Conservation (phyloP, 306 rosid species). For the Prunus padus region DNA sequence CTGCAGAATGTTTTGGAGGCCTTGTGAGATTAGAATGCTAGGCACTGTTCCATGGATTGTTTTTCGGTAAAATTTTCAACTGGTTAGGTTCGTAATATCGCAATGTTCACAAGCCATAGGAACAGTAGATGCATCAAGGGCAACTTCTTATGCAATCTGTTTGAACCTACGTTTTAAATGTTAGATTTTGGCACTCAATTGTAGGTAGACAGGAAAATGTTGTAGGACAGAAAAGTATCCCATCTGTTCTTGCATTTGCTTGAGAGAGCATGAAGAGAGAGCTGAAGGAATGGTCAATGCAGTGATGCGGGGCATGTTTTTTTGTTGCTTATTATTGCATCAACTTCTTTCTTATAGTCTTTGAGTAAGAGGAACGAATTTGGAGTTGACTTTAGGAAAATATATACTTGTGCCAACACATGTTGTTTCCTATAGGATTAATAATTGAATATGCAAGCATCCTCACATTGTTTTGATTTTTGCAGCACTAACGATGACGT, state of each 20-base stretch:
- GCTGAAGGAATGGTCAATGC: neutral
- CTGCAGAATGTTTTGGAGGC: neutral
- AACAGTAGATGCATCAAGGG: neutral
- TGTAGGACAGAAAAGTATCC: neutral
- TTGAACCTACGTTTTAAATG: neutral
- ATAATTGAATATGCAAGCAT: neutral
- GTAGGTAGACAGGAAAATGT: neutral
- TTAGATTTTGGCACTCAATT: neutral
- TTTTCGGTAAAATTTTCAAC: neutral
- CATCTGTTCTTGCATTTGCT: neutral
- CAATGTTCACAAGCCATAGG: neutral
- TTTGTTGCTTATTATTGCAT: neutral
- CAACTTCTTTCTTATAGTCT: neutral
- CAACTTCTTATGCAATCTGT: neutral
- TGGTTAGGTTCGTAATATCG: neutral
- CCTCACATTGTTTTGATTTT: neutral
- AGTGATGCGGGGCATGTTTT: neutral
- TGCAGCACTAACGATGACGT: constrained; percentile 73
- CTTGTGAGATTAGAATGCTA: neutral
- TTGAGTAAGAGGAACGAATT: neutral
- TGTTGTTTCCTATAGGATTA: neutral
- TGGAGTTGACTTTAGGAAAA: neutral
- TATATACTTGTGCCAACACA: neutral
- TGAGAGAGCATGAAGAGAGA: neutral
- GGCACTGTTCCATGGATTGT: neutral